phyloP scores from a whole-genome alignment of 192 early-diverging fungal genomes.

The Backusella sp. region DNA sequence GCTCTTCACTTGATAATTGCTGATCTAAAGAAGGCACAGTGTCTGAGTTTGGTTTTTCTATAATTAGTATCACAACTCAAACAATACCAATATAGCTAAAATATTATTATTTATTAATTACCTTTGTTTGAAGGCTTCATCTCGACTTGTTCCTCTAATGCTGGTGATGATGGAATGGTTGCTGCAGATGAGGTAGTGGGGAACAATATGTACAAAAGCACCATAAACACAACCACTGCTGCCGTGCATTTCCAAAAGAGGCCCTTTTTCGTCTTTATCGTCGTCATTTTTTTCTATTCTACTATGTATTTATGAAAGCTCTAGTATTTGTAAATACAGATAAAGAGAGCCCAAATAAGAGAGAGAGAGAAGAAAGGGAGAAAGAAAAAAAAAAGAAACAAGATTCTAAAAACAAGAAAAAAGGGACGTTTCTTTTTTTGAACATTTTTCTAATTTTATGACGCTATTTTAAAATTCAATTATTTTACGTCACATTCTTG shows the following conservation, averaged over 20 bases:
- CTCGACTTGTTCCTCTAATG: background rate
- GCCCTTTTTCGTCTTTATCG: constrained; percentile 4
- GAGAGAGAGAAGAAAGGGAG: background rate
- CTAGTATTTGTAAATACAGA: background rate
- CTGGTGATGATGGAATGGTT: background rate
- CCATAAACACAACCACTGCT: background rate
- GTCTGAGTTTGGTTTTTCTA: constrained; percentile 4
- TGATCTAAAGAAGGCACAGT: constrained; percentile 5
- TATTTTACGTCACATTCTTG: background rate
- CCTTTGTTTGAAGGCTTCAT: background rate
- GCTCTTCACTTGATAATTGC: background rate
- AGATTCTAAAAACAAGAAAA: background rate
- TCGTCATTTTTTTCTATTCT: background rate
- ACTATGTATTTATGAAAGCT: background rate
- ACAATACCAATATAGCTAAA: background rate
- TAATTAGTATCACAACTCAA: constrained; percentile 5
- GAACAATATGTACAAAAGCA: constrained; percentile 4
- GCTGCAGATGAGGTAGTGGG: background rate
- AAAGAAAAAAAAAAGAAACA: background rate
- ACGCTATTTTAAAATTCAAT: constrained; percentile 5
- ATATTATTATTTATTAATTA: background rate
- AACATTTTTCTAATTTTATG: background rate
- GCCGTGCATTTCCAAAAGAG: constrained; percentile 8
- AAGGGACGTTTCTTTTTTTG: background rate
- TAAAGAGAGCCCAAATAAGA: background rate